Base-by-base conservation (phyloP, 805 yeast species). In the Aciculoconidium aculeatum region DNA sequence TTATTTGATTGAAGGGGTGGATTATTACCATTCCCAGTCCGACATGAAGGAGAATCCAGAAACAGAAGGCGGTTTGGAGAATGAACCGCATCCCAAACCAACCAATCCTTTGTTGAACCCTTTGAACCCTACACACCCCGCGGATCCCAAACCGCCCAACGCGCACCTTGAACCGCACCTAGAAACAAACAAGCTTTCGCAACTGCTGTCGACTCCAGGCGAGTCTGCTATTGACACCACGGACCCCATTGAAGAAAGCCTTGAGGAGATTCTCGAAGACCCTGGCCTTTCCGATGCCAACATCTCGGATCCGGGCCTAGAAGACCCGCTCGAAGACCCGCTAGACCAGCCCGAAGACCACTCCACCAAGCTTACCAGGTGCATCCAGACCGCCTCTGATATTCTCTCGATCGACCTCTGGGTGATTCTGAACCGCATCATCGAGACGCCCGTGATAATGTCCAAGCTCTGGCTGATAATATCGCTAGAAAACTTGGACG, bases 1-100 rank as follows among this genome's bases (percentile, higher is more conserved):
- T 21, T 77, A 75, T 44, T 70, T 87, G 23, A 75, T 76, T 19
- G 58, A 55, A 11, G 56, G 67, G 36, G 77, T 71, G 24, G 70
- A 61, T 10, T 68, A 53, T 34, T 71, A 65, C 39, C 49, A 58
- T 30, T n/a, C n/a, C n/a, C n/a, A n/a, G n/a, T n/a, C n/a, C n/a
- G n/a, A n/a, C n/a, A n/a, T n/a, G n/a, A n/a, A n/a, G 13, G 19
- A 25, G 6, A 31, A 30, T 2, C 42, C 27, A 13, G 31, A 27
- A 7, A 33, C 30, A 11, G 36, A 36, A 20, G 15, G 5, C 27
- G 10, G 10, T 15, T 5, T 44, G 28, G 6, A 42, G 38, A 13
- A 21, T 28, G 7, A 45, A 39, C 23, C 29, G 31, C 25, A 35
- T 23, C 35, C 12, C 25, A 18, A 2, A n/a, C n/a, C n/a, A n/a